Evolutionary conservation across 129 eudicot genomes (phyloP).

Genomic region (Apium graveolens): DNA sequence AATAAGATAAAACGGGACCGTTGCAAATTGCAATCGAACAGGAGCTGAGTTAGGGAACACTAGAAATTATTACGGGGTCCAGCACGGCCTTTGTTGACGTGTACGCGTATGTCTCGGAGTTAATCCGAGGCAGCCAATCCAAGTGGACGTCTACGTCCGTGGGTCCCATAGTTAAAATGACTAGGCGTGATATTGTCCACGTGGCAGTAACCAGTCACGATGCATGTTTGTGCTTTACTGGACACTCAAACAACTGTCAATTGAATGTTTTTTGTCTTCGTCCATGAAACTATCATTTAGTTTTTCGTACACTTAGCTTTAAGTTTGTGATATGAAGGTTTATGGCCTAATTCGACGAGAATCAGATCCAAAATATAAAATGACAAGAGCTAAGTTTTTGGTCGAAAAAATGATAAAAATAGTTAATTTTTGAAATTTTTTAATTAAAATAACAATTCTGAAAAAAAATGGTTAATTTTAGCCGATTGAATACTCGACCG

Average conservation of each 20-base stretch:
- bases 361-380: too few species aligned
- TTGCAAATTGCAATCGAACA: background rate
- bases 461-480: too few species aligned
- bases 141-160: conserved; percentile 26
- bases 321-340: background rate
- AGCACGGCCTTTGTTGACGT: conserved; percentile 19
- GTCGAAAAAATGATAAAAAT: too few species aligned
- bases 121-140: conserved; percentile 12
- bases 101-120: conserved; percentile 18
- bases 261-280: background rate
- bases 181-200: conserved; percentile 10
- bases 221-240: conserved; percentile 20
- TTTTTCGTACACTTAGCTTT: background rate
- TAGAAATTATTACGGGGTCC: conserved; percentile 23
- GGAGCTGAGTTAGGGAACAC: conserved; percentile 13
- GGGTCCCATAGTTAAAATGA: background rate
- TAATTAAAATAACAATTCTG: too few species aligned
- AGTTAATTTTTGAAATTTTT: too few species aligned
- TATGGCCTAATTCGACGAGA: too few species aligned
- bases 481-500: too few species aligned
- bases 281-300: background rate
- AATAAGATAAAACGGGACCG: background rate
- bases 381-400: too few species aligned
- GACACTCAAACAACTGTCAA: conserved; percentile 12
- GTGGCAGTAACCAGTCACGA: conserved; percentile 13